phyloP scores from a whole-genome alignment of 2,329 filamentous ascomycete genomes.

The Diaporthe nobilis region DNA sequence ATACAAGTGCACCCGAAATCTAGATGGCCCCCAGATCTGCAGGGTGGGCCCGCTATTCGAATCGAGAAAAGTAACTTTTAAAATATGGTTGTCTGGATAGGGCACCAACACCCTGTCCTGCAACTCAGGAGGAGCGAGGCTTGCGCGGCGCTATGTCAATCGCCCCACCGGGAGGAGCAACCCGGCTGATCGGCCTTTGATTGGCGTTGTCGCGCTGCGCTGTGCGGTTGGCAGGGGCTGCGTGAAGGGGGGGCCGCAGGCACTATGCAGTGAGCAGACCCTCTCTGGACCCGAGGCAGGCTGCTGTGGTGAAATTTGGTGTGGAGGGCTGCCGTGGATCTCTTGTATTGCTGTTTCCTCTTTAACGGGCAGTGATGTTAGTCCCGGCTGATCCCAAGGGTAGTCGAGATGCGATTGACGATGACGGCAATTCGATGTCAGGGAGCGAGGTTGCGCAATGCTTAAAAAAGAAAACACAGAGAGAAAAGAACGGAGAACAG shows the following conservation, averaged over 20 bases:
- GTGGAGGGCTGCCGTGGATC: slow-evolving; percentile 28
- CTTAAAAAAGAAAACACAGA: slow-evolving; percentile 1
- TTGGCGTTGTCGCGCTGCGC: slow-evolving; percentile 27
- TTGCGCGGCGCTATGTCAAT: slow-evolving; percentile 44
- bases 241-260: slow-evolving; percentile 27
- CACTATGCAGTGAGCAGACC: slow-evolving; percentile 14
- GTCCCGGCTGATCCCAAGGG: slow-evolving; percentile 30
- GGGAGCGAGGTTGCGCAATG: slow-evolving; percentile 24
- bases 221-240: slow-evolving; percentile 41
- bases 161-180: slow-evolving; percentile 40
- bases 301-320: slow-evolving; percentile 27
- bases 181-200: slow-evolving; percentile 42
- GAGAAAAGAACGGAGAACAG: slow-evolving; percentile 44
- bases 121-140: slow-evolving; percentile 43
- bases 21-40: slow-evolving; percentile 42
- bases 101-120: slow-evolving; percentile 44
- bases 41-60: slow-evolving; percentile 39
- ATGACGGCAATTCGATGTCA: slow-evolving; percentile 32
- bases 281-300: slow-evolving; percentile 34
- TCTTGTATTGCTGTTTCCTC: slow-evolving; percentile 31
- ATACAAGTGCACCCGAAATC: slow-evolving; percentile 37
- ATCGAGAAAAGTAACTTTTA: slow-evolving; percentile 40
- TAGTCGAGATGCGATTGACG: slow-evolving; percentile 36
- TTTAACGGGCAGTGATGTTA: slow-evolving; percentile 41
- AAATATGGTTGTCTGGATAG: slow-evolving; percentile 42